These are phyloP conservation scores for Syncephalastrum racemosum DNA, from an alignment of 371 early-diverging fungal genomes.

Conservation along the genomic window DNA sequence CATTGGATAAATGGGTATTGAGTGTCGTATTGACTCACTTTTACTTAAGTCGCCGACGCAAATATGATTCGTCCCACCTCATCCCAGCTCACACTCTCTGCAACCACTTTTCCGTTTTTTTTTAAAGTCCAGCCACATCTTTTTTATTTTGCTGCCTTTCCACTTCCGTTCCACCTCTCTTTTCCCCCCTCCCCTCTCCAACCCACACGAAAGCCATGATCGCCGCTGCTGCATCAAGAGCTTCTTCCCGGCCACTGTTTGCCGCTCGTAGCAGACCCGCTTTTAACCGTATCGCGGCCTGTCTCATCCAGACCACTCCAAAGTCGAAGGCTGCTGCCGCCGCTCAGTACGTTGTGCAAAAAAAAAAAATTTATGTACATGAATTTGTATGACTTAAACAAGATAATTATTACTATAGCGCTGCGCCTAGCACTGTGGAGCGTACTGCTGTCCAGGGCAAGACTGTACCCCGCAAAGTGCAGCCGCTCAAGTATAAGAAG, in stretches of 20 bases:
- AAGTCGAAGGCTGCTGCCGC: conserved; percentile 25
- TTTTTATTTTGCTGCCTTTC: conserved; percentile 9
- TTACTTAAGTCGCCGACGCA: neutral
- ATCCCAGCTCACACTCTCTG: neutral
- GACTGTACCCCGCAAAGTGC: conserved; percentile 10
- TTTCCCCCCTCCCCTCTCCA: conserved; percentile 8
- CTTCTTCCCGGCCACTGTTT: conserved; percentile 24
- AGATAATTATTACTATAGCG: conserved; percentile 1
- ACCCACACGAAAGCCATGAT: conserved; percentile 8
- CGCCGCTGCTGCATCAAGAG: conserved; percentile 16
- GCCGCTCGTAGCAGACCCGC: conserved; percentile 1
- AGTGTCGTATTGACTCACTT: no score
- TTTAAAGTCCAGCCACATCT: conserved; percentile 9
- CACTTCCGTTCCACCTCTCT: neutral
- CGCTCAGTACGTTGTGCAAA: conserved; percentile 13
- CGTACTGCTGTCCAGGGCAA: conserved; percentile 10
- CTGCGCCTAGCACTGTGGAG: conserved; percentile 13
- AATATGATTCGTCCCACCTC: conserved; percentile 1
- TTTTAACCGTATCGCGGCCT: conserved; percentile 15
- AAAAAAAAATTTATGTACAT: neutral
- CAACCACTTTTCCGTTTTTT: conserved; percentile 8
- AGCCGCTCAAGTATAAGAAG: conserved; percentile 27
- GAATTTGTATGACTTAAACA: neutral
- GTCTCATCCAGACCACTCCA: conserved; percentile 26
- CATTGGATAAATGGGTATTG: neutral